Conservation (phyloP, 2,329 filamentous ascomycete genomes). For the Phialemonium atrogriseum region DNA sequence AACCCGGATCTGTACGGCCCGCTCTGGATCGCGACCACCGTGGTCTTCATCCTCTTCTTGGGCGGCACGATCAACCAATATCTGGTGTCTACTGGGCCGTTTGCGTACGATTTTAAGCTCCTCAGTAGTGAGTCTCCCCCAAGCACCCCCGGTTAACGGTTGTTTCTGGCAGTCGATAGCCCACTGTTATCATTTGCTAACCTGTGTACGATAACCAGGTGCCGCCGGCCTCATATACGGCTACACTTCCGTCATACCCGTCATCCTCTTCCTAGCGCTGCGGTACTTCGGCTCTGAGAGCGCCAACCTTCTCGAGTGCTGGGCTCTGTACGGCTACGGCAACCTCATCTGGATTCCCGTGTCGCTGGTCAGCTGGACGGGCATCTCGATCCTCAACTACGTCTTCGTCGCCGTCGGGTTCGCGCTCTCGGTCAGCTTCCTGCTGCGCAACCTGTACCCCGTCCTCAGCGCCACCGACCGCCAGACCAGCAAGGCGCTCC, state of each 20-base stretch:
- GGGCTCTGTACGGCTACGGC: conserved; percentile 90
- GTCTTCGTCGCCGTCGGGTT: conserved; percentile 85
- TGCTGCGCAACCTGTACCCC: conserved; percentile 81
- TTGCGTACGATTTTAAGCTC: conserved; percentile 85
- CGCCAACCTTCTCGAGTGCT: conserved; percentile 90
- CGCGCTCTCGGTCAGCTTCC: conserved; percentile 71
- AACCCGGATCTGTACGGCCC: conserved; percentile 96
- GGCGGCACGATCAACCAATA: conserved; percentile 94
- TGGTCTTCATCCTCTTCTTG: conserved; percentile 89
- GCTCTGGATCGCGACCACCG: conserved; percentile 97
- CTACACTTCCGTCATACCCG: conserved; percentile 81
- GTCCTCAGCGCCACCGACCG: conserved; percentile 88
- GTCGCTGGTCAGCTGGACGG: conserved; percentile 84
- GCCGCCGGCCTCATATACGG: conserved; percentile 92
- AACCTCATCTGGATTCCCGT: conserved; percentile 98
- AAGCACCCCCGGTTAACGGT: no score
- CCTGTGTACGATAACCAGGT: conserved; percentile 31
- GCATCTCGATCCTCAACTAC: conserved; percentile 81
- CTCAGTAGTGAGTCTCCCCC: conserved; percentile 57
- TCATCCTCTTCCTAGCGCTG: conserved; percentile 77
- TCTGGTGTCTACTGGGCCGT: conserved; percentile 61
- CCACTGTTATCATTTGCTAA: conserved; percentile 7
- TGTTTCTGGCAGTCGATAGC: no score
- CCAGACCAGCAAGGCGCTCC: conserved; percentile 80
- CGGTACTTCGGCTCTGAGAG: conserved; percentile 94